Evolutionary conservation across 306 rosid species (phyloP).

Genomic region (Purshia tridentata): DNA sequence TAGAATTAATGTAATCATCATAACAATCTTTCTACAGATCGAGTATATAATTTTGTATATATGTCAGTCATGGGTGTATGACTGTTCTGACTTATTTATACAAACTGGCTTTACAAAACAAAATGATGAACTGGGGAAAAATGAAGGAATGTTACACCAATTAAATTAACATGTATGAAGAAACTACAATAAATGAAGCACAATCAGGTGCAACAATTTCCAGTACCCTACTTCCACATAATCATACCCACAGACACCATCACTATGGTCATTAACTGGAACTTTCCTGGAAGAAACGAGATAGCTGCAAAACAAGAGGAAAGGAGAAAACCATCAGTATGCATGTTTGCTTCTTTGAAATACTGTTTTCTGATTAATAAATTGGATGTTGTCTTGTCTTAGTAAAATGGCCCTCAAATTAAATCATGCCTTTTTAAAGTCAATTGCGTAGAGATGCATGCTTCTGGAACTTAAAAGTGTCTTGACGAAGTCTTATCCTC

Average conservation of each 20-base stretch:
- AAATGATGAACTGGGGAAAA: conserved; percentile 20
- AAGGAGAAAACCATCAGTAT: not conserved
- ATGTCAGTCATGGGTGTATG: conserved; percentile 24
- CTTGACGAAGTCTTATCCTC: conserved; percentile 10
- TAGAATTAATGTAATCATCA: not conserved
- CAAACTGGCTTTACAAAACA: conserved; percentile 20
- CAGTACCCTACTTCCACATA: conserved; percentile 42
- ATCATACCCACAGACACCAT: conserved; percentile 46
- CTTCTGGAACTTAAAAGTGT: not conserved
- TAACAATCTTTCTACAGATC: conserved; percentile 2
- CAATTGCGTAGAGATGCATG: conserved; percentile 17
- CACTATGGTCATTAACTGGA: conserved; percentile 43
- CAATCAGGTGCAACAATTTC: not conserved
- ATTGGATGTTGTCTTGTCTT: not conserved
- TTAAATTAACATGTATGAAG: conserved; percentile 6
- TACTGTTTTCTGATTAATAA: not conserved
- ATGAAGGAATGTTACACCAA: conserved; percentile 19
- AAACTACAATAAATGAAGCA: not conserved
- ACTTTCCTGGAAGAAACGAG: conserved; percentile 44
- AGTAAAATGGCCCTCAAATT: not conserved
- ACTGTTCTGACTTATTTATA: conserved; percentile 25
- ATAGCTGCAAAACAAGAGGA: conserved; percentile 42
- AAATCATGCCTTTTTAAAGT: not conserved
- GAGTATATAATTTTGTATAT: not conserved
- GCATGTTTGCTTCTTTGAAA: not conserved